Conservation (phyloP, 495 filamentous ascomycete species). For the Friedmanniomyces endolithicus region DNA sequence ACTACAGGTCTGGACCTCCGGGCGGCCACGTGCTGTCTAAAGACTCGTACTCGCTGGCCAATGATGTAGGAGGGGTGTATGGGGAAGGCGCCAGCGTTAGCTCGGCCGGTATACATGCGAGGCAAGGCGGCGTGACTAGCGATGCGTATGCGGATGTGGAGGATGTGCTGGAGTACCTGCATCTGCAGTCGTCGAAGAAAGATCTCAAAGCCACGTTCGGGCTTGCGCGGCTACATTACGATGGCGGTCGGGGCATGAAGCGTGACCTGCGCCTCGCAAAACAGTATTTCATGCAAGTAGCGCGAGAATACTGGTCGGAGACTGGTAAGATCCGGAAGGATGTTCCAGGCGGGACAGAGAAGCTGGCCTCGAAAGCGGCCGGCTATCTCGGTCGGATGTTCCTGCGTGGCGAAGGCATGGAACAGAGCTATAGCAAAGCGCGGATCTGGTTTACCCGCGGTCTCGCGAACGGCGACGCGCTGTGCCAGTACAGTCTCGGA, state of each 20-base stretch:
- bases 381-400: slow-evolving; percentile 90
- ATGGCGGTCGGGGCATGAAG: slow-evolving; percentile 64
- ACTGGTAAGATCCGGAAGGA: slow-evolving; percentile 48
- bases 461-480: slow-evolving; percentile 60
- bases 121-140: slow-evolving; percentile 53
- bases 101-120: slow-evolving; percentile 77
- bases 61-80: slow-evolving; percentile 86
- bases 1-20: slow-evolving; percentile 77
- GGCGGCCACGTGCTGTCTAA: slow-evolving; percentile 67
- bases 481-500: slow-evolving; percentile 77
- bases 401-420: slow-evolving; percentile 77
- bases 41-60: slow-evolving; percentile 68
- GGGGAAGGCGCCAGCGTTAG: slow-evolving; percentile 87
- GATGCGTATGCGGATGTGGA: slow-evolving; percentile 74
- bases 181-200: slow-evolving; percentile 85
- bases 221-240: slow-evolving; percentile 78
- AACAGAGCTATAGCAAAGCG: slow-evolving; percentile 65
- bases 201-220: slow-evolving; percentile 86
- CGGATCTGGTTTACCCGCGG: slow-evolving; percentile 80
- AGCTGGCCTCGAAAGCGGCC: slow-evolving; percentile 75
- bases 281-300: slow-evolving; percentile 69
- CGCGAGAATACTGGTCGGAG: slow-evolving; percentile 77
- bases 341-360: slow-evolving; percentile 51
- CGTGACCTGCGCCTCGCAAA: slow-evolving; percentile 62
- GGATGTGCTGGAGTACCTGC: slow-evolving; percentile 87